phyloP scores from a whole-genome alignment of 2,329 filamentous ascomycete genomes.

The Ambrosiella cleistominuta region DNA sequence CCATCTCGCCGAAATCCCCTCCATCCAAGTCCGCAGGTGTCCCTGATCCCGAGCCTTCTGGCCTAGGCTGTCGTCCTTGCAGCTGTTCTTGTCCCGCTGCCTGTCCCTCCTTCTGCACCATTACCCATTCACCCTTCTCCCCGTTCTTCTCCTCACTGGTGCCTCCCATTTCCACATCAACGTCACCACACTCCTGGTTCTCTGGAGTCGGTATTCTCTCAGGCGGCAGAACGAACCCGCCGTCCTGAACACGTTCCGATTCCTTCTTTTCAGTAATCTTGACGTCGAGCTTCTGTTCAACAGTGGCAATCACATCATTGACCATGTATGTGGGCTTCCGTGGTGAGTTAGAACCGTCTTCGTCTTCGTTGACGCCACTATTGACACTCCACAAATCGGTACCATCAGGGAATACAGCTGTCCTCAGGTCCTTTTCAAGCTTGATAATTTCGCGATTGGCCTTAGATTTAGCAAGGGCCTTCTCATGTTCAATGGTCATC shows the following conservation, averaged over 20 bases:
- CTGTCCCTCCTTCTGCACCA: constrained; percentile 30
- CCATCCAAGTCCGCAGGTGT: constrained; percentile 31
- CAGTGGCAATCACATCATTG: constrained; percentile 55
- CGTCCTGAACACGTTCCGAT: constrained; percentile 58
- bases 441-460: constrained; percentile 50
- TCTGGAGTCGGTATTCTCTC: constrained; percentile 23
- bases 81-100: background rate
- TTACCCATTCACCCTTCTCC: constrained; percentile 52
- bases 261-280: constrained; percentile 46
- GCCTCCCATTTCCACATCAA: constrained; percentile 47
- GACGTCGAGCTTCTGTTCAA: constrained; percentile 54
- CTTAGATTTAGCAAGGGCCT: constrained; percentile 57
- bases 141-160: constrained; percentile 21
- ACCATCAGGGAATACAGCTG: constrained; percentile 41
- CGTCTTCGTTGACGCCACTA: constrained; percentile 29
- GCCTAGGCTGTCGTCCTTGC: background rate
- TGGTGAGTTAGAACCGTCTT: constrained; percentile 24
- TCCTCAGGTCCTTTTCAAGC: constrained; percentile 60
- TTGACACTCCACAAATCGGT: constrained; percentile 48
- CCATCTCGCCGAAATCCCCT: constrained; percentile 44
- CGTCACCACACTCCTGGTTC: constrained; percentile 36
- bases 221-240: constrained; percentile 48
- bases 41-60: background rate
- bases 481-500: constrained; percentile 64
- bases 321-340: constrained; percentile 35